Evolutionary conservation across 1,284 basidiomycete genomes (phyloP).

Genomic region (Sanghuangporus sanghuang): DNA sequence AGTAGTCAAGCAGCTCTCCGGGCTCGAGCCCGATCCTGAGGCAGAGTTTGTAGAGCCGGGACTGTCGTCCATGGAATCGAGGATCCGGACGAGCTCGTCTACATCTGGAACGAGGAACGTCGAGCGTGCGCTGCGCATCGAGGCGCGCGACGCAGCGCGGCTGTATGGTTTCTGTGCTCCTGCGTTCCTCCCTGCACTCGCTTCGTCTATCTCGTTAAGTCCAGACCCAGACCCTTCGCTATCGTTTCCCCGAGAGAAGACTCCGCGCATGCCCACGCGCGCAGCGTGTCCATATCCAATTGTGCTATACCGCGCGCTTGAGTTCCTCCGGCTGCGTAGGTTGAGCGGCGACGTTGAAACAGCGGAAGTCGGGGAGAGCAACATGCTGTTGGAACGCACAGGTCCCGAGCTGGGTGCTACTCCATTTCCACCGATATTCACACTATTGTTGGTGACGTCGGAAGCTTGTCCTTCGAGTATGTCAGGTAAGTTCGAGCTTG

Average conservation of each 20-base stretch:
- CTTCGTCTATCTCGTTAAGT: background rate
- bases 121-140: background rate
- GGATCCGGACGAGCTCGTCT: constrained; percentile 16
- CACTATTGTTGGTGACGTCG: background rate
- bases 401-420: background rate
- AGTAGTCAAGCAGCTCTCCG: background rate
- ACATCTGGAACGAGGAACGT: constrained; percentile 12
- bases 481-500: background rate
- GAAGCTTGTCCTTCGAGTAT: background rate
- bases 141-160: background rate
- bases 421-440: background rate
- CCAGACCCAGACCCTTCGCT: background rate
- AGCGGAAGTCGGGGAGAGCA: background rate
- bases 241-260: background rate
- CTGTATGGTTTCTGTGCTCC: background rate
- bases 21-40: background rate
- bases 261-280: background rate
- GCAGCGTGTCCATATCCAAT: constrained; percentile 4
- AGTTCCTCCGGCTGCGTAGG: background rate
- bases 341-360: background rate
- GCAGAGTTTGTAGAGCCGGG: background rate
- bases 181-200: background rate
- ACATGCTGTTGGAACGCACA: background rate
- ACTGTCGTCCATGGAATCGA: constrained; percentile 5
- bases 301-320: background rate